Conservation (phyloP, 2,329 filamentous ascomycete genomes). For the Epichloe uncinata region DNA sequence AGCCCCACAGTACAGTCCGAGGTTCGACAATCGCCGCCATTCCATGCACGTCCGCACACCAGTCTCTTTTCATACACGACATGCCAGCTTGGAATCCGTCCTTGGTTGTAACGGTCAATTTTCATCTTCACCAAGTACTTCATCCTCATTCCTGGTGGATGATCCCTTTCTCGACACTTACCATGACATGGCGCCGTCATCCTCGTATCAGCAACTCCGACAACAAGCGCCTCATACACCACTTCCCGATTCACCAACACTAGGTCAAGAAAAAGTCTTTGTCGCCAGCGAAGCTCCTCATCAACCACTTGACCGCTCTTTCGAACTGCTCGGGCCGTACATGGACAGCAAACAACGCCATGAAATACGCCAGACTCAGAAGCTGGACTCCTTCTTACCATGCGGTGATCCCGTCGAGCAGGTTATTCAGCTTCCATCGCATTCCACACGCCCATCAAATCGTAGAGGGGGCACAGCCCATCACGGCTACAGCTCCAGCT, state of each 20-base stretch:
- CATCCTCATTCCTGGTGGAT: neutral
- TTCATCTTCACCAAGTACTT: neutral
- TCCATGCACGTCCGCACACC: neutral
- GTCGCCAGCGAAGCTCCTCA: neutral
- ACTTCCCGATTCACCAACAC: constrained; percentile 4
- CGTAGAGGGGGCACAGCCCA: neutral
- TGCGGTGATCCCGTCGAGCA: neutral
- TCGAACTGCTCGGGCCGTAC: neutral
- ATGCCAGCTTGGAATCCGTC: constrained; percentile 1
- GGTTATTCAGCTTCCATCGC: neutral
- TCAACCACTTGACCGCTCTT: neutral
- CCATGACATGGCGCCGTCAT: neutral
- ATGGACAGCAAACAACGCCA: neutral
- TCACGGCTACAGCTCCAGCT: constrained; percentile 10
- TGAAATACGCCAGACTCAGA: neutral
- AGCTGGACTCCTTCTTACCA: neutral
- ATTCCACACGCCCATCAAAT: neutral
- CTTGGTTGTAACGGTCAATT: neutral
- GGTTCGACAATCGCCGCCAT: neutral
- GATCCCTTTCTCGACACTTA: neutral
- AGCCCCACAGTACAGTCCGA: neutral
- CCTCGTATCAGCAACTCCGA: neutral
- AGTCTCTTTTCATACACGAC: neutral
- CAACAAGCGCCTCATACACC: neutral
- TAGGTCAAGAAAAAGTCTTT: constrained; percentile 1